Base-by-base conservation (phyloP, 139 green algal species). In the Coelastrella sp. region DNA sequence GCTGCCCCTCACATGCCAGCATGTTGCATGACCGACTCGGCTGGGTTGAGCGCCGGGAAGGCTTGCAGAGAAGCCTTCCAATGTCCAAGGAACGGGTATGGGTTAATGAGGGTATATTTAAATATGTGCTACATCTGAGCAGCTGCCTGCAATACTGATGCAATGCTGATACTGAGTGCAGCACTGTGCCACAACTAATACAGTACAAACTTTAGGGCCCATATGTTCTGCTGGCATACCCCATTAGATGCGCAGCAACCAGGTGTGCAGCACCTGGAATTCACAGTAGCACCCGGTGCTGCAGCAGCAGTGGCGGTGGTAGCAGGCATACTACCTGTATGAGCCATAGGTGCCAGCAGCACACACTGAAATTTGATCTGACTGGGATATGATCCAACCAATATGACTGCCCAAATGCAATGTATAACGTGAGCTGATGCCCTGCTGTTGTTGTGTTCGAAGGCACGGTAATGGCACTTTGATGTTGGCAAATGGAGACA, bases 401-500 rank as follows among this genome's bases (percentile, higher is more conserved):
- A 73, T 73, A 73, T 73, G 15, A 73, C 14, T 49, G 35, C 35
- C 35, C 35, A 49, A 49, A 49, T 49, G 35, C 35, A 5, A 49
- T 3, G 35, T 49, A 5, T 49, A 5, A 17, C n/a, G 17, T 27
- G 17, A 79, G 73, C 73, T 49, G 73, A 17, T 72, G 63, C 63
- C 12, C 63, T 22, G 63, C 63, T 22, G 12, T 17, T 22, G 63
- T 17, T 84, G 35, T 10, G 4, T 27, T 84, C 80, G 56, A 90
- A 96, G 94, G 92, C 87, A 93, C 35, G 95, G 95, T 15, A 87
- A 87, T 12, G 95, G 95, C 11, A 96, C 92, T 56, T 89, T 96
- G 90, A 94, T 92, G 89, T 94, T 94, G 66, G 92, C 82, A 20
- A 96, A 93, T 83, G 95, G 95, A 1, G 95, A 97, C 78, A 80